phyloP scores from a whole-genome alignment of 306 rosid species.

The Herpetospermum pedunculosum region DNA sequence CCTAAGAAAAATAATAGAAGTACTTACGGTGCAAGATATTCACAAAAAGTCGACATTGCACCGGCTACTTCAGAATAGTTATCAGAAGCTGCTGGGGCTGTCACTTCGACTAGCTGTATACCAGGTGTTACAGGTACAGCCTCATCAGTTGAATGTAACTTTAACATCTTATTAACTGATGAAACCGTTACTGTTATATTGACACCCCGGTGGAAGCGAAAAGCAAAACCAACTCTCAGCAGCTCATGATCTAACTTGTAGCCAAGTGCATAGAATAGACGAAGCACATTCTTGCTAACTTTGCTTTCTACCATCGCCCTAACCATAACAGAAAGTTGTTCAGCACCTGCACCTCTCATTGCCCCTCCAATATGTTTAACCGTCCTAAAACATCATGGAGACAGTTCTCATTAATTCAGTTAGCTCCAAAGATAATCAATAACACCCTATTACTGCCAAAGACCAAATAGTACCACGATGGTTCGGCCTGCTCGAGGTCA shows the following conservation, averaged over 20 bases:
- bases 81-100: slow-evolving; percentile 81
- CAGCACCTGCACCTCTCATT: slow-evolving; percentile 97
- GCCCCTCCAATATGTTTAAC: slow-evolving; percentile 84
- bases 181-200: slow-evolving; percentile 69
- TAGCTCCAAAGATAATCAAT: not conserved
- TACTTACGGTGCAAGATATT: slow-evolving; percentile 96
- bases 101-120: slow-evolving; percentile 89
- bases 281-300: slow-evolving; percentile 75
- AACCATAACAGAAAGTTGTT: slow-evolving; percentile 79
- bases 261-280: slow-evolving; percentile 68
- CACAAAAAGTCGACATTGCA: slow-evolving; percentile 74
- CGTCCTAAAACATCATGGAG: slow-evolving; percentile 37
- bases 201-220: slow-evolving; percentile 60
- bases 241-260: slow-evolving; percentile 89
- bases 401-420: not conserved
- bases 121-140: slow-evolving; percentile 88
- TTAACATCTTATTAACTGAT: slow-evolving; percentile 78
- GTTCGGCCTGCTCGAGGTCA: slow-evolving; percentile 78
- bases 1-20: not conserved
- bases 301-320: slow-evolving; percentile 86
- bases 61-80: slow-evolving; percentile 61
- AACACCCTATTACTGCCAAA: not conserved
- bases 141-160: slow-evolving; percentile 81
- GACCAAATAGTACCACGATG: slow-evolving; percentile 45
- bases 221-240: slow-evolving; percentile 72